Base-by-base conservation (phyloP, 768 basidiomycete genomes). In the Auriscalpium vulgare region DNA sequence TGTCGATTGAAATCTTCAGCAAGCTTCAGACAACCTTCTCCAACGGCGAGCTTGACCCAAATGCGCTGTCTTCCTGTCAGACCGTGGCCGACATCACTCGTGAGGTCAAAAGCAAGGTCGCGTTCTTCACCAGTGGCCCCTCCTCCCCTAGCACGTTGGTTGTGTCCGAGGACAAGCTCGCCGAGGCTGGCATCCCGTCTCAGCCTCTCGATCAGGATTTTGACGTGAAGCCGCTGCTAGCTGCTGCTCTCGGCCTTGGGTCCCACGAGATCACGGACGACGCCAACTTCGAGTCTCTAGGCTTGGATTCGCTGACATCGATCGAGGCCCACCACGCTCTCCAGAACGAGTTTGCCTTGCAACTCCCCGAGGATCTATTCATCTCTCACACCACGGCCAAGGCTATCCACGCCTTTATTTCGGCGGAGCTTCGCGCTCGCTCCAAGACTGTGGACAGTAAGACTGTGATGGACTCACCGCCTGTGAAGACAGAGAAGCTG, bases 251-350 rank as follows among this genome's bases (percentile, higher is more conserved):
- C 1, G 70, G 71, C n/a, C 53, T 67, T 0, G 63, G 68, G 10
- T 53, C 63, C 17, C 61, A 67, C 3, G 70, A 72, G 16, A 70
- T 87, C 23, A 55, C 65, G 1, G 79, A 79, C 34, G 75, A 77
- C 16, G 63, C 67, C 0, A 74, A 80, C 19, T 69, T 88, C 8
- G 72, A 72, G 16, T 65, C 69, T 0, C 71, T 86, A 13, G 85
- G 86, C 3, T 67, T 87, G 19, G 84, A 87, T 61, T 87, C 85
- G 1, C 66, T 88, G 53, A 77, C 78, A 19, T 79, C 81, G 1
- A 83, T 87, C 55, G 87, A 88, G 61, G 76, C 76, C 37, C 71
- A 78, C 8, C 75, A 82, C 43, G 71, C 71, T 1, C 62, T 87
- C 43, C 71, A 72, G 56, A 66, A 67, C 5, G 72, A 74, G 49